Percentiles rank a stretch among this genome's conserved stretches.
These are phyloP conservation scores for Gastrolobium villosum DNA, from an alignment of 306 rosid species.

Conservation along the genomic window DNA sequence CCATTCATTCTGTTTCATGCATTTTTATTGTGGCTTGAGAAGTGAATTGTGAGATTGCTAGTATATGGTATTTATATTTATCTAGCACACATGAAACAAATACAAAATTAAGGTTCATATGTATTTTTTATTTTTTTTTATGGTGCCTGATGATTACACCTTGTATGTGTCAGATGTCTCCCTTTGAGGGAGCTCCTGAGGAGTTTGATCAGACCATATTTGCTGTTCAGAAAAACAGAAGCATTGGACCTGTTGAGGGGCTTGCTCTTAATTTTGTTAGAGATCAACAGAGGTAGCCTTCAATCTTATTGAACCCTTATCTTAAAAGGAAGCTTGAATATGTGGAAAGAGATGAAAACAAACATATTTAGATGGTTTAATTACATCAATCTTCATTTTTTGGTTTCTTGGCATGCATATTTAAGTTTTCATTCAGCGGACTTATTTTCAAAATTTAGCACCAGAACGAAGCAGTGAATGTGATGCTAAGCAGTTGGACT, in stretches of 20 bases:
- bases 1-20: constrained; percentile 22
- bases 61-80: background rate
- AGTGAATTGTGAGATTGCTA: constrained; percentile 28
- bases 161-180: constrained; percentile 72
- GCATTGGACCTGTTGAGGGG: constrained; percentile 73
- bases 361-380: constrained; percentile 14
- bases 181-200: constrained; percentile 84
- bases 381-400: background rate
- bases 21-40: constrained; percentile 14
- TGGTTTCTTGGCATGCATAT: background rate
- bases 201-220: constrained; percentile 97
- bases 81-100: constrained; percentile 14
- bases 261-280: constrained; percentile 68
- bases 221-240: constrained; percentile 58
- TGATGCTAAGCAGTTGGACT: background rate
- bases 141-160: constrained; percentile 42
- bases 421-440: constrained; percentile 9
- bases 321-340: constrained; percentile 19
- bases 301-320: constrained; percentile 20
- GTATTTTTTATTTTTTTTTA: constrained; percentile 37
- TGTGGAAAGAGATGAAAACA: constrained; percentile 13
- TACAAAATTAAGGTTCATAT: background rate
- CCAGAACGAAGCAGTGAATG: constrained; percentile 22
- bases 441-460: background rate
- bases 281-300: constrained; percentile 87